Conservation (phyloP, 345 rosid species). For the Aegle marmelos region DNA sequence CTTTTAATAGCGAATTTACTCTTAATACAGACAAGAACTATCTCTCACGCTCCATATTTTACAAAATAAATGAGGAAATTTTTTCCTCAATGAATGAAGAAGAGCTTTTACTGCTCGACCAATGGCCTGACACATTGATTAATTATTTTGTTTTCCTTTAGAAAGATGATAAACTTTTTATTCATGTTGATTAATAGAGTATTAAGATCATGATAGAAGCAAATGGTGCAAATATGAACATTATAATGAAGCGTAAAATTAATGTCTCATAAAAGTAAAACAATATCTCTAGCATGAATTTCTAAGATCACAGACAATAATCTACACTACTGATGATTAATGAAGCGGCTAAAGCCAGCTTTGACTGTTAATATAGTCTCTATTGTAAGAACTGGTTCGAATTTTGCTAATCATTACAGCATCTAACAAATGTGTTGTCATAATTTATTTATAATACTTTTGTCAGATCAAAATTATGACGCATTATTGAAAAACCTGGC, state of each 20-base stretch:
- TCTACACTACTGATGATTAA: background rate
- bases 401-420: conserved; percentile 38
- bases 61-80: too few relatives aligned
- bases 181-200: background rate
- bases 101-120: too few relatives aligned
- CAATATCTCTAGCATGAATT: background rate
- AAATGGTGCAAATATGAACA: background rate
- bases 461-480: conserved; percentile 29
- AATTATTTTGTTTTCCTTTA: too few relatives aligned
- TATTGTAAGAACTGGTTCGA: background rate
- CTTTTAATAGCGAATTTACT: too few relatives aligned
- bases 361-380: background rate
- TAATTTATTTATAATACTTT: conserved; percentile 23
- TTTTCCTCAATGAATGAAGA: too few relatives aligned
- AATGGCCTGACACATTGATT: too few relatives aligned
- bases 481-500: conserved; percentile 13
- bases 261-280: conserved; percentile 21
- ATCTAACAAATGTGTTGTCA: conserved; percentile 22
- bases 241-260: conserved; percentile 11
- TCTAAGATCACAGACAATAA: conserved; percentile 9
- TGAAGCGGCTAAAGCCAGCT: background rate
- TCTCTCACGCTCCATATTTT: too few relatives aligned
- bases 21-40: too few relatives aligned
- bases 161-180: background rate
- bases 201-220: conserved; percentile 8